Evolutionary conservation across 768 basidiomycete species (phyloP).

Genomic region (Auricularia sp.): DNA sequence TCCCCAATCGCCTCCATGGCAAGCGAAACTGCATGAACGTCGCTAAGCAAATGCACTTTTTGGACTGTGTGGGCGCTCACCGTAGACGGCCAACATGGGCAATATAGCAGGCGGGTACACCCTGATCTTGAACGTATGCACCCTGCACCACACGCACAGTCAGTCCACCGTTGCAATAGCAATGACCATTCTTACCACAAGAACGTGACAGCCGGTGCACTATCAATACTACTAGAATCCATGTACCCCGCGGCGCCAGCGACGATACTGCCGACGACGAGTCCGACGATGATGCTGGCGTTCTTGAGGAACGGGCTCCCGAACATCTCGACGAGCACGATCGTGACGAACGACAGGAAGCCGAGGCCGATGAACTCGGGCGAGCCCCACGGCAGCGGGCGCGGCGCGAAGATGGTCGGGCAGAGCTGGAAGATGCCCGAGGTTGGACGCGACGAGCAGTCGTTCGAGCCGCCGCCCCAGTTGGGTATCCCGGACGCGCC

Average conservation of each 20-base stretch:
- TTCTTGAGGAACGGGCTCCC: slow-evolving; percentile 83
- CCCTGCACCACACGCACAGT: slow-evolving; percentile 30
- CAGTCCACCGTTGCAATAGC: neutral
- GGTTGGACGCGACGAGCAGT: slow-evolving; percentile 50
- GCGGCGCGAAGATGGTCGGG: slow-evolving; percentile 59
- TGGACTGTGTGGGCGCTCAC: slow-evolving; percentile 27
- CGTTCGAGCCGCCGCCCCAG: slow-evolving; percentile 80
- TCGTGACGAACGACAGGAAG: slow-evolving; percentile 69
- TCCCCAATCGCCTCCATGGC: slow-evolving; percentile 84
- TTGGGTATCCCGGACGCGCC: slow-evolving; percentile 65
- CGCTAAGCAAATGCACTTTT: slow-evolving; percentile 13
- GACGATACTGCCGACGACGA: slow-evolving; percentile 71
- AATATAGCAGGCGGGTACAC: slow-evolving; percentile 65
- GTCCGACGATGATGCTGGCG: slow-evolving; percentile 63
- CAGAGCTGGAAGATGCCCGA: slow-evolving; percentile 63
- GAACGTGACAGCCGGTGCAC: slow-evolving; percentile 72
- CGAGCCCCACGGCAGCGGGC: slow-evolving; percentile 70
- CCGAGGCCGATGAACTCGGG: slow-evolving; percentile 81
- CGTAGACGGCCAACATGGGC: slow-evolving; percentile 52
- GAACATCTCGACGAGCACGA: slow-evolving; percentile 71
- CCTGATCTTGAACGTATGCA: slow-evolving; percentile 63
- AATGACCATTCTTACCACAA: slow-evolving; percentile 40
- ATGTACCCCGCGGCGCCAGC: slow-evolving; percentile 75
- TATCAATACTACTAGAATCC: slow-evolving; percentile 49
- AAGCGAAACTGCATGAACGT: slow-evolving; percentile 41